Conservation (phyloP, 371 early-diverging fungal genomes). For the Mucor saturninus region DNA sequence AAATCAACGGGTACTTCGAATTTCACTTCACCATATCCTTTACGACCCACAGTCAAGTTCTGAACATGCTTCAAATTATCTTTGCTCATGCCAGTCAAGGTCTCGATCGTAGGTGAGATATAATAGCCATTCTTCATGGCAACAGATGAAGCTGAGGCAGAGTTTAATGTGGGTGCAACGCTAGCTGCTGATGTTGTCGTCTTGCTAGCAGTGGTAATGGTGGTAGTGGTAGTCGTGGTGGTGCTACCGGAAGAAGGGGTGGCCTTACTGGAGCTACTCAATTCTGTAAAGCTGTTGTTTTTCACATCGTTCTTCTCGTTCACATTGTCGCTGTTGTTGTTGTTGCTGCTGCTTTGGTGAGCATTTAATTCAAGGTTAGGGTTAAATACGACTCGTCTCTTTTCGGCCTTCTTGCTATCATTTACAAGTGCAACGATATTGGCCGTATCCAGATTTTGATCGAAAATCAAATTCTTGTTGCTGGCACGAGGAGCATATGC, state of each 20-base stretch:
- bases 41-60: conserved; percentile 76
- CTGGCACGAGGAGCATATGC: conserved; percentile 75
- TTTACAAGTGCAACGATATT: conserved; percentile 33
- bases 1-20: conserved; percentile 88
- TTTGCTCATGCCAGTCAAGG: conserved; percentile 51
- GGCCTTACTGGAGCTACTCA: not conserved
- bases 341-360: conserved; percentile 1
- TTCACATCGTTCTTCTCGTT: too few species aligned
- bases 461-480: conserved; percentile 72
- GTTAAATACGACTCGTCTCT: conserved; percentile 33
- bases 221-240: not conserved
- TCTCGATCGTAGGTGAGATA: conserved; percentile 43
- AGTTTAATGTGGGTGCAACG: not conserved
- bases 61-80: conserved; percentile 74
- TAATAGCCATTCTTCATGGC: conserved; percentile 38
- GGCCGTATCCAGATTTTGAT: conserved; percentile 34
- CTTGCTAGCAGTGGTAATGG: conserved; percentile 4
- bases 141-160: conserved; percentile 15
- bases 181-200: not conserved
- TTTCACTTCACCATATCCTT: conserved; percentile 74
- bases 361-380: conserved; percentile 39
- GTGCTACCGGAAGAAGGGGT: conserved; percentile 9
- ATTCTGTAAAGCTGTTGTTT: too few species aligned
- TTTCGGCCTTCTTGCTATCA: conserved; percentile 25
- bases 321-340: too few species aligned